Percentiles rank a stretch among this genome's conserved stretches.
Conservation (phyloP, 768 basidiomycete genomes). For the Psilocybe subaeruginosa region DNA sequence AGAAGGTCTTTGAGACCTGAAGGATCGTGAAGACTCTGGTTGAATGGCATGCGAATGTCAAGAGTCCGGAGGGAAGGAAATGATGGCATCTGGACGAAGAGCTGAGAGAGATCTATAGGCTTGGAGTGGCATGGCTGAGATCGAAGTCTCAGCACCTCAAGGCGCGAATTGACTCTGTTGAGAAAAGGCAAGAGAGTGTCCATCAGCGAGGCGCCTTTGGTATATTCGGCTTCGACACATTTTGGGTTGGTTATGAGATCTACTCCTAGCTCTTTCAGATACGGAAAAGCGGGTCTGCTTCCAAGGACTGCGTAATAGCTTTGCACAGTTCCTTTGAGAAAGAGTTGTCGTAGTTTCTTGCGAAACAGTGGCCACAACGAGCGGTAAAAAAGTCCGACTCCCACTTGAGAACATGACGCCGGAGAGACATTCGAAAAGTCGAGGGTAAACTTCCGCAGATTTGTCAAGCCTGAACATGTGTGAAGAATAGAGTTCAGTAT, state of each 20-base stretch:
- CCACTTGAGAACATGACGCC: slow-evolving; percentile 25
- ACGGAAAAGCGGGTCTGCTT: not conserved
- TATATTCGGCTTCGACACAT: slow-evolving; percentile 16
- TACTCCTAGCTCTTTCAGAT: not conserved
- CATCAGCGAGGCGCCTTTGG: slow-evolving; percentile 27
- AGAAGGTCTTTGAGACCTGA: slow-evolving; percentile 38
- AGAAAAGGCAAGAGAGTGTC: slow-evolving; percentile 40
- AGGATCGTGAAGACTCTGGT: slow-evolving; percentile 37
- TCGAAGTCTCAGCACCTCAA: slow-evolving; percentile 37
- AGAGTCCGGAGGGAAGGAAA: slow-evolving; percentile 37
- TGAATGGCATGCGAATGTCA: slow-evolving; percentile 40
- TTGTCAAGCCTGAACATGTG: slow-evolving; percentile 34
- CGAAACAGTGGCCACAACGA: slow-evolving; percentile 44
- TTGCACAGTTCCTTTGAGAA: slow-evolving; percentile 23
- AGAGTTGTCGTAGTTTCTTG: slow-evolving; percentile 32
- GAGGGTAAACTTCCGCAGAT: slow-evolving; percentile 36
- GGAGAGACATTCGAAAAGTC: slow-evolving; percentile 39
- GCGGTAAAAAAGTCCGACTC: slow-evolving; percentile 28
- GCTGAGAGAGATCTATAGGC: slow-evolving; percentile 36
- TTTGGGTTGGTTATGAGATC: not conserved
- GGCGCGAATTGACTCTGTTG: slow-evolving; percentile 34
- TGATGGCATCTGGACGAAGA: slow-evolving; percentile 33
- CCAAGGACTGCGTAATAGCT: not conserved
- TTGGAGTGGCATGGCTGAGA: slow-evolving; percentile 33
- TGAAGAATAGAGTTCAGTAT: slow-evolving; percentile 30